Base-by-base conservation (phyloP, 164 flowering plant species). In the Aristolochia fimbriata region DNA sequence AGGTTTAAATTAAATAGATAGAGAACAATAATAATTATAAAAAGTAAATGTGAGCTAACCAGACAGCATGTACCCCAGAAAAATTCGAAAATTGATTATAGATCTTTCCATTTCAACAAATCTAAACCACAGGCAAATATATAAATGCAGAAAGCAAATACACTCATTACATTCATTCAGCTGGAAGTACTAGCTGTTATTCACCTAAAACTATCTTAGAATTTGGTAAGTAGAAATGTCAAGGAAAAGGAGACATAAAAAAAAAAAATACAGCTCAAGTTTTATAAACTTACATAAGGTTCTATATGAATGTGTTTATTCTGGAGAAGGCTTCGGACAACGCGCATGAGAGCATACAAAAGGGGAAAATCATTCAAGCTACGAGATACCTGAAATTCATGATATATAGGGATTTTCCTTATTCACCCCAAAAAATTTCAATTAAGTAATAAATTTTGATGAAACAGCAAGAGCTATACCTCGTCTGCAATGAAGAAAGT, bases 281-380 rank as follows among this genome's bases (percentile, higher is more conserved):
- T 27, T 27, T 27, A 27, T 7, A 50, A 7, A 82, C 97, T 93
- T 80, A 94, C 99, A 83, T 94, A 94, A 64, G 97, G 96, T 76
- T 94, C 99, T 53, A 90, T 74, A 46, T 91, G 91, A 70, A 94
- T 77, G 72, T 90, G 97, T 27, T 85, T 88, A 76, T 94, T 94
- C 58, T 78, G 88, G 46, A 94, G 96, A 70, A 94, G 95, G 75
- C 96, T 91, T 68, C 76, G 58, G 43, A 82, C 89, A 66, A 91
- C 77, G 25, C 93, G 96, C 97, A 94, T 88, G 78, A 91, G 73
- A 62, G 89, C 92, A 77, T 81, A 88, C 22, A 94, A 85, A 60
- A 81, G 84, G 46, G 70, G 55, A 59, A 71, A 70, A 61, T 76
- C 71, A 69, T 75, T 72, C 68, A 91, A 70, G 69, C 84, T 80